Conservation (phyloP, 768 basidiomycete species). For the Russula sp. region DNA sequence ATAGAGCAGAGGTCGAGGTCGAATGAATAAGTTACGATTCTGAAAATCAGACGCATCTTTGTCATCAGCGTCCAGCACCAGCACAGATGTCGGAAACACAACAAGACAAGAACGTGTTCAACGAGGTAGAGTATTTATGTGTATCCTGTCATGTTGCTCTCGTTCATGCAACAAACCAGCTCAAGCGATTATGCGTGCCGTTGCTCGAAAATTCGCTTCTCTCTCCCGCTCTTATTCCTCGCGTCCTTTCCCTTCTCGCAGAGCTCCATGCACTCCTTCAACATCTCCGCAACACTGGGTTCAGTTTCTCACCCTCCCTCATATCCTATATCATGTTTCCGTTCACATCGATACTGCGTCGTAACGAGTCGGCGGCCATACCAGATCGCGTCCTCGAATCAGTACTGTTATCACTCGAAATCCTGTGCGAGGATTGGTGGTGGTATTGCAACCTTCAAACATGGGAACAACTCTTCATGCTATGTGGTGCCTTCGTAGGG, state of each 20-base stretch:
- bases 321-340: constrained; percentile 87
- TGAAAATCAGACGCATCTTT: neutral
- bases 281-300: constrained; percentile 33
- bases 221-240: constrained; percentile 44
- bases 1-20: neutral
- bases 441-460: constrained; percentile 63
- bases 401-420: constrained; percentile 48
- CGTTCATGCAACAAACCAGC: constrained; percentile 21
- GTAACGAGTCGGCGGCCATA: constrained; percentile 59
- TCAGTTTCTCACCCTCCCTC: constrained; percentile 45
- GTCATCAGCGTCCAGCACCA: neutral
- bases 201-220: constrained; percentile 66
- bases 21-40: neutral
- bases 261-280: constrained; percentile 44
- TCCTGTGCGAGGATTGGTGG: constrained; percentile 75
- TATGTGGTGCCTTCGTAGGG: constrained; percentile 58
- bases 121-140: constrained; percentile 8
- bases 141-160: neutral
- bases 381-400: constrained; percentile 78
- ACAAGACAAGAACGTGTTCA: constrained; percentile 7
- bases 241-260: constrained; percentile 44
- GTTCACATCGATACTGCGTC: constrained; percentile 73
- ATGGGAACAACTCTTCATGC: constrained; percentile 85
- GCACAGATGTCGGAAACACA: constrained; percentile 9
- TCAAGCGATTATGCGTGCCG: constrained; percentile 76